phyloP scores from a whole-genome alignment of 805 yeast genomes.

The Monosporozyma unispora region DNA sequence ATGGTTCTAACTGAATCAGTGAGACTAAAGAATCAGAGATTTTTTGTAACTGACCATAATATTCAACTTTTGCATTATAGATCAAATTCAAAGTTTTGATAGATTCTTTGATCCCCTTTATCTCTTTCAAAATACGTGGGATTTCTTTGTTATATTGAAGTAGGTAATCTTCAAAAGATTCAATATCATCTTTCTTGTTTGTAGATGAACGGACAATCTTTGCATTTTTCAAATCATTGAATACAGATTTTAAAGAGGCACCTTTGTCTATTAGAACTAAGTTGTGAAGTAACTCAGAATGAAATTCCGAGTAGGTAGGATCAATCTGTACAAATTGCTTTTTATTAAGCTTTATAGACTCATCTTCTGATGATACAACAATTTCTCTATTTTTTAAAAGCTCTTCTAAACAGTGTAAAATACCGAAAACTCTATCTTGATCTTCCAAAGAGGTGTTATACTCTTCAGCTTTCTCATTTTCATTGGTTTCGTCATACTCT shows the following conservation, averaged over 20 bases:
- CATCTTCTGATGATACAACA: conserved; percentile 20
- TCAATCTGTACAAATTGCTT: conserved; percentile 14
- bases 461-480: conserved; percentile 59
- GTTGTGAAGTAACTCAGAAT: conserved; percentile 22
- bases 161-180: conserved; percentile 21
- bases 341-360: conserved; percentile 10
- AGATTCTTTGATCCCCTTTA: conserved; percentile 31
- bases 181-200: neutral
- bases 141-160: conserved; percentile 17
- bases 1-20: conserved; percentile 28
- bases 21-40: conserved; percentile 74
- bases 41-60: conserved; percentile 76
- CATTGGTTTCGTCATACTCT: conserved; percentile 12
- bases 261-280: conserved; percentile 18
- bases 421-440: conserved; percentile 61
- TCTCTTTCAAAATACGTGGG: conserved; percentile 17
- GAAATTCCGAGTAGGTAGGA: conserved; percentile 25
- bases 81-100: conserved; percentile 48
- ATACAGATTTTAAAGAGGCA: conserved; percentile 23
- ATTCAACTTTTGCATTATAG: conserved; percentile 72
- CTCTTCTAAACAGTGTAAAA: conserved; percentile 46
- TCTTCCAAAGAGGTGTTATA: conserved; percentile 64
- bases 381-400: conserved; percentile 37
- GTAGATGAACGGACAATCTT: conserved; percentile 15
- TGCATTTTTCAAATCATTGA: conserved; percentile 28